phyloP scores from a whole-genome alignment of 108 stramenopile species.

The Stephanodiscus triporus region DNA sequence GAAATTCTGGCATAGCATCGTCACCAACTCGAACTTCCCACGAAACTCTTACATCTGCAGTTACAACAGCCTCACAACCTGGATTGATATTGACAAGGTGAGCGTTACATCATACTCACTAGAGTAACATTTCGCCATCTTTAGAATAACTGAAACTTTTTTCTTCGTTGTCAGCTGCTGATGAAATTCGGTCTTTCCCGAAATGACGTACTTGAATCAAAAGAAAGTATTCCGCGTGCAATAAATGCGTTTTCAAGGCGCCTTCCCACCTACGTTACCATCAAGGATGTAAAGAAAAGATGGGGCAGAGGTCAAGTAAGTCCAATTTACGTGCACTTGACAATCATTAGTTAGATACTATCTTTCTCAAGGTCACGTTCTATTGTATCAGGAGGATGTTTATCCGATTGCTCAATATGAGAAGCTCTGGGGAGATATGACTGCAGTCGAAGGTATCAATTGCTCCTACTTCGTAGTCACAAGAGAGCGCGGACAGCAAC shows the following conservation, averaged over 20 bases:
- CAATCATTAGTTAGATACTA: neutral
- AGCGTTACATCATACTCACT: neutral
- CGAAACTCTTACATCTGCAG: neutral
- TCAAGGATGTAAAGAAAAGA: conserved; percentile 68
- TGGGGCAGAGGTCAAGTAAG: conserved; percentile 59
- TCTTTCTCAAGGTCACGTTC: neutral
- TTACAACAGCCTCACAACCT: conserved; percentile 67
- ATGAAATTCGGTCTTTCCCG: conserved; percentile 43
- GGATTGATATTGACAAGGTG: conserved; percentile 59
- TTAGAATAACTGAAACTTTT: neutral
- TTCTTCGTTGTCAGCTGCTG: conserved; percentile 22
- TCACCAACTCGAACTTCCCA: neutral
- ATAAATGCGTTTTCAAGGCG: conserved; percentile 48
- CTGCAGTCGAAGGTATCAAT: conserved; percentile 50
- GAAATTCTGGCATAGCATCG: neutral
- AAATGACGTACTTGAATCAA: conserved; percentile 37
- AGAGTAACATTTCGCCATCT: neutral
- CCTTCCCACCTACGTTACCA: conserved; percentile 61
- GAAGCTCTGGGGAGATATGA: conserved; percentile 69
- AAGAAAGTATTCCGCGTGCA: conserved; percentile 43
- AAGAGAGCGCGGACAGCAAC: conserved; percentile 55
- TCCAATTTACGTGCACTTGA: neutral
- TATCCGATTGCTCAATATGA: conserved; percentile 66
- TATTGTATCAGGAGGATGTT: conserved; percentile 49
- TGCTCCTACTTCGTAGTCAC: conserved; percentile 64